Conservation (phyloP, 495 filamentous ascomycete species). For the Thozetella sp. region DNA sequence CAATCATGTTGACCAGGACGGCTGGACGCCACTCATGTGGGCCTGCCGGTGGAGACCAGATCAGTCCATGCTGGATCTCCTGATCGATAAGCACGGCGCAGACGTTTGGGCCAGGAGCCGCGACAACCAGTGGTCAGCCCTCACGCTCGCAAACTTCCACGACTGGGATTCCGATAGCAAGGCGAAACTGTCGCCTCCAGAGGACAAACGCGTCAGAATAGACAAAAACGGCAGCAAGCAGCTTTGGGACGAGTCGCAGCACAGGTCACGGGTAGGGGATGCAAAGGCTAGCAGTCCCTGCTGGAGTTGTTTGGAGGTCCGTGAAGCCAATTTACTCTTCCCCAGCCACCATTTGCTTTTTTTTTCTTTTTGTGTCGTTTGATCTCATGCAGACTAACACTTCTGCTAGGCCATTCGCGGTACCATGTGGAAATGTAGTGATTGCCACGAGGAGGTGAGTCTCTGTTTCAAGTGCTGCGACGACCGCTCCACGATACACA, state of each 20-base stretch:
- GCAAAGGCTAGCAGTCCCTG: background rate
- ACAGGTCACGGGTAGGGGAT: background rate
- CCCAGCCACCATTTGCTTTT: background rate
- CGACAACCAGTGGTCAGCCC: conserved; percentile 4
- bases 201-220: background rate
- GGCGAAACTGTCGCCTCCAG: background rate
- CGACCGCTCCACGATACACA: background rate
- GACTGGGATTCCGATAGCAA: background rate
- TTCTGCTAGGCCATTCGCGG: background rate
- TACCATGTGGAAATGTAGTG: background rate
- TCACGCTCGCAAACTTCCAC: background rate
- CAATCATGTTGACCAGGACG: conserved; percentile 9
- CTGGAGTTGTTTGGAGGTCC: background rate
- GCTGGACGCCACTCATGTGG: conserved; percentile 15
- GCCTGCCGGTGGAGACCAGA: conserved; percentile 1
- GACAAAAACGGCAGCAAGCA: background rate
- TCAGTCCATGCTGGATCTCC: background rate
- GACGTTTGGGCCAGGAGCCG: conserved; percentile 1
- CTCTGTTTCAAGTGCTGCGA: background rate
- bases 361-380: background rate
- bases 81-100: background rate
- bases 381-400: background rate
- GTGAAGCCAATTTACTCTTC: too few relatives aligned
- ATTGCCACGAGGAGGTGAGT: background rate
- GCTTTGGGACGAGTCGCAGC: background rate